Evolutionary conservation across 129 eudicot genomes (phyloP).

Genomic region (Scalesia atractyloides): DNA sequence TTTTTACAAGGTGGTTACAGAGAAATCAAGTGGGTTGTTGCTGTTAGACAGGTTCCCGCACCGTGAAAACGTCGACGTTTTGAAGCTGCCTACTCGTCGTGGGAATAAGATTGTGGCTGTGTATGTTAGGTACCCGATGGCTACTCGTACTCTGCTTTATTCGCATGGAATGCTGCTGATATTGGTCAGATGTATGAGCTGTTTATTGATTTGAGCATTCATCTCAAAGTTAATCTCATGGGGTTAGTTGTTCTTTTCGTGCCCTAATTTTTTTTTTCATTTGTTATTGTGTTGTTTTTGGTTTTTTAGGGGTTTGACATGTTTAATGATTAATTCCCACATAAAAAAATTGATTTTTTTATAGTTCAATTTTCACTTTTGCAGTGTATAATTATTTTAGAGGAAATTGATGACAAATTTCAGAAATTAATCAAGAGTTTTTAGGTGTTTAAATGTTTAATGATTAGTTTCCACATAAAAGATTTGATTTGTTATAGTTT

Average conservation of each 20-base stretch:
- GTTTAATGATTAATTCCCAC: neutral
- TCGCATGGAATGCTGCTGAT: slow-evolving; percentile 94
- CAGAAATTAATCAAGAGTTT: too few relatives aligned
- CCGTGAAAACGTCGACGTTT: slow-evolving; percentile 83
- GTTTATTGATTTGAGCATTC: slow-evolving; percentile 76
- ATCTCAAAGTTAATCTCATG: slow-evolving; percentile 71
- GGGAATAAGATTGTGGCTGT: slow-evolving; percentile 73
- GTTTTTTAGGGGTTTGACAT: neutral
- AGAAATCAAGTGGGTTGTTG: slow-evolving; percentile 60
- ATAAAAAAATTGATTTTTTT: slow-evolving; percentile 1
- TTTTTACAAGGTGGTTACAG: slow-evolving; percentile 62
- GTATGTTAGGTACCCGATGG: slow-evolving; percentile 80
- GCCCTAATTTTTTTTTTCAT: slow-evolving; percentile 16
- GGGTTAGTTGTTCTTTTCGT: slow-evolving; percentile 50
- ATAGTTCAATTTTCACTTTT: too few relatives aligned
- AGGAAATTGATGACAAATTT: too few relatives aligned
- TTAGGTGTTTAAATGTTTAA: too few relatives aligned
- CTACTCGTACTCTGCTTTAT: slow-evolving; percentile 68
- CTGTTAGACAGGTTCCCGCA: slow-evolving; percentile 54
- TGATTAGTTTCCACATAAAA: slow-evolving; percentile 12
- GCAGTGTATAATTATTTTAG: too few relatives aligned
- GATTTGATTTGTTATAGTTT: neutral
- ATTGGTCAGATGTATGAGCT: slow-evolving; percentile 92
- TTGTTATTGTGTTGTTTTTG: neutral
- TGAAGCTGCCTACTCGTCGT: slow-evolving; percentile 59